Evolutionary conservation across 2,329 filamentous ascomycete genomes (phyloP).

Genomic region (Trichoderma citrinoviride): DNA sequence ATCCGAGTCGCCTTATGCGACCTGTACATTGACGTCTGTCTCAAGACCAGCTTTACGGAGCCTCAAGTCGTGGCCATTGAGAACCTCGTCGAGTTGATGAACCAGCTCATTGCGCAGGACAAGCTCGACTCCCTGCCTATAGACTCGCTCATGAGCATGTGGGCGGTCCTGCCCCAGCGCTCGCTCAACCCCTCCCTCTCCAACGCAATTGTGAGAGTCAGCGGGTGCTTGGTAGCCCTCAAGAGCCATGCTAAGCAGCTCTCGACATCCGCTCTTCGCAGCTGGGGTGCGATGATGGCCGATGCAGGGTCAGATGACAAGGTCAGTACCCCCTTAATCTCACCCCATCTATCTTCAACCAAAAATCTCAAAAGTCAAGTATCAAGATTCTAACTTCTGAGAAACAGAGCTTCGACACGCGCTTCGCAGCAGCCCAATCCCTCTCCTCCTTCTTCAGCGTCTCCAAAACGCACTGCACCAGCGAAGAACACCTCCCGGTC

Average conservation of each 20-base stretch:
- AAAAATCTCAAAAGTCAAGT: neutral
- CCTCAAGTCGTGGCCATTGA: slow-evolving; percentile 47
- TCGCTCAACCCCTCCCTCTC: slow-evolving; percentile 48
- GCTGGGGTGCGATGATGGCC: slow-evolving; percentile 52
- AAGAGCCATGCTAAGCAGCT: slow-evolving; percentile 28
- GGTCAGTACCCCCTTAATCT: slow-evolving; percentile 32
- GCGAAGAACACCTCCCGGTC: slow-evolving; percentile 48
- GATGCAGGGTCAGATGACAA: slow-evolving; percentile 49
- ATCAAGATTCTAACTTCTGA: neutral
- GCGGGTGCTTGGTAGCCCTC: slow-evolving; percentile 45
- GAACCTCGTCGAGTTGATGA: slow-evolving; percentile 48
- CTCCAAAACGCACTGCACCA: slow-evolving; percentile 25
- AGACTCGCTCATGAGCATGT: slow-evolving; percentile 39
- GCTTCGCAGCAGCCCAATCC: slow-evolving; percentile 58
- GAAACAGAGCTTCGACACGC: slow-evolving; percentile 60
- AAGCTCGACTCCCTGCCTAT: slow-evolving; percentile 34
- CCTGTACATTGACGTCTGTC: slow-evolving; percentile 45
- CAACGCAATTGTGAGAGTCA: slow-evolving; percentile 48
- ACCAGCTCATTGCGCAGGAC: slow-evolving; percentile 36
- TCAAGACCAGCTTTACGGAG: slow-evolving; percentile 41
- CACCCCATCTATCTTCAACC: neutral
- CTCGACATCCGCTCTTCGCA: slow-evolving; percentile 28
- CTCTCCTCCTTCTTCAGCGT: slow-evolving; percentile 50
- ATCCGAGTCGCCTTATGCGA: slow-evolving; percentile 37
- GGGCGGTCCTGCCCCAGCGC: slow-evolving; percentile 39